Base-by-base conservation (phyloP, 257 asterid species). In the Capsicum rhomboideum region DNA sequence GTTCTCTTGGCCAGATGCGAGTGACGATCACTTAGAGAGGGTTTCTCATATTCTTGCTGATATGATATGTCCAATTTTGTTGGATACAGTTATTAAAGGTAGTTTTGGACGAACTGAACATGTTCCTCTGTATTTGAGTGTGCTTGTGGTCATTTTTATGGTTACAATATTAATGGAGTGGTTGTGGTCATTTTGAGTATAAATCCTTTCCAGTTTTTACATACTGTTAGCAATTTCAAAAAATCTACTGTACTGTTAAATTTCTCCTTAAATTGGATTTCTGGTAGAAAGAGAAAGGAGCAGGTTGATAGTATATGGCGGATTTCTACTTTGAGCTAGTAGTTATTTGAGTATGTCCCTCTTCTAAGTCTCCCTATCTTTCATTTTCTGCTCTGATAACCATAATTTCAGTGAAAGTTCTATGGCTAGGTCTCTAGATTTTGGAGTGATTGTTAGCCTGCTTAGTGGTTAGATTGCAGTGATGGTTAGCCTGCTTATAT, bases 41-140 rank as follows among this genome's bases (percentile, higher is more conserved):
- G 90, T 78, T 79, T 90, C 97, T 68, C 92, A 88, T 84, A 26
- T 89, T 84, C 95, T 93, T 67, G 94, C 93, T 55, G 97, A 95
- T 83, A 86, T 79, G 77, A 91, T 97, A 85, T 93, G 92, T 90
- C 97, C 99, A 7, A 95, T 89, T 85, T 86, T 97, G 84, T 88
- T 97, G 61, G 89, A 91, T 86, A 95, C 99, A 46, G 89, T 97
- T 74, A 88, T 97, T 81, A 97, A 97, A 95, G 99, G 99, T 97
- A 85, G 81, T 26, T 75, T 50, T 75, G n/a, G n/a, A 64, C 16
- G 9, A 64, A 28, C 72, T 6, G 40, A 34, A 34, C 11, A 28
- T 14, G 26, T 75, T 50, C 34, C 81, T 14, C 44, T 50, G 23
- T 49, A 49, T 49, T 42, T n/a, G 55, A 71, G 20, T 42, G 34